phyloP scores from a whole-genome alignment of 2,329 filamentous ascomycete genomes.

The Hypoxylon sp. region DNA sequence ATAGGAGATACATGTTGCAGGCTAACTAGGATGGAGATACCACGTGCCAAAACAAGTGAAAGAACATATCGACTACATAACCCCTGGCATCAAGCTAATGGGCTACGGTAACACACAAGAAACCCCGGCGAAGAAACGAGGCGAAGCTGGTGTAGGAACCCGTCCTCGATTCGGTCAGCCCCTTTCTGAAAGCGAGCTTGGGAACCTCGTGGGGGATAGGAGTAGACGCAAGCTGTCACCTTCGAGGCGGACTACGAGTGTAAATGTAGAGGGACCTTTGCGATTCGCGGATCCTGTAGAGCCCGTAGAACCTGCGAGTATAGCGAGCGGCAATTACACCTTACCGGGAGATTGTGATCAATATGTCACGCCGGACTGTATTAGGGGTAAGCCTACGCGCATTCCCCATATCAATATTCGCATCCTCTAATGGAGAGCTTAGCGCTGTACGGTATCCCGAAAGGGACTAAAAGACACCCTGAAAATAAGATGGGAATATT shows the following conservation, averaged over 20 bases:
- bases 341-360: constrained; percentile 45
- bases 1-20: too few relatives aligned
- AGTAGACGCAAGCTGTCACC: constrained; percentile 23
- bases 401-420: not conserved
- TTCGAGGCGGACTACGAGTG: constrained; percentile 26
- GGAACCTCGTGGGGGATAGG: constrained; percentile 36
- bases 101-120: constrained; percentile 42
- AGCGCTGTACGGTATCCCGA: constrained; percentile 56
- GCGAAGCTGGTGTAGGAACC: constrained; percentile 1
- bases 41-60: constrained; percentile 63
- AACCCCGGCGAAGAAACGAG: constrained; percentile 41
- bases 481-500: constrained; percentile 60
- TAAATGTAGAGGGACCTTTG: constrained; percentile 40
- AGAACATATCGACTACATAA: constrained; percentile 68
- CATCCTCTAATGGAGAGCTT: constrained; percentile 3
- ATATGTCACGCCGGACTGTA: constrained; percentile 50
- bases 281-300: constrained; percentile 45
- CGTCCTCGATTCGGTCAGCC: constrained; percentile 27
- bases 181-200: constrained; percentile 28
- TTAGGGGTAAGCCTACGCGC: constrained; percentile 42
- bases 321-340: constrained; percentile 43
- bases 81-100: constrained; percentile 66
- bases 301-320: constrained; percentile 26
- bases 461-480: constrained; percentile 49
- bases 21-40: constrained; percentile 52